Evolutionary conservation across 257 asterid species (phyloP), one percentile per base, ranked within the genome.

Genomic region (Rauvolfia tetraphylla): DNA sequence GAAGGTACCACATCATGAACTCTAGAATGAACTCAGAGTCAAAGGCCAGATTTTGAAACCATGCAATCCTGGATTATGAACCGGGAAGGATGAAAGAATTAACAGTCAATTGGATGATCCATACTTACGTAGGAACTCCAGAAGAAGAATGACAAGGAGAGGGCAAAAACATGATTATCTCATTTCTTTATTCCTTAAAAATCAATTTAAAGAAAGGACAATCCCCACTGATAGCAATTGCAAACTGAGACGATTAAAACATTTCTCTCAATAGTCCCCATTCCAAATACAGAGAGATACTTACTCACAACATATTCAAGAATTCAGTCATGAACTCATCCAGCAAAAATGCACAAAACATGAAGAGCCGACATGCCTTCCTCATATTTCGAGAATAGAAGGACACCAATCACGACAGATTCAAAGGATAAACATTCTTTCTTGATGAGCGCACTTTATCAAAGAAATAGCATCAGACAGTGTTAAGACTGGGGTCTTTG

Each of bases 181-280:
- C 39, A 29, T 11, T 61, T 14, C 23, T 31, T 29, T 44, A 39
- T 67, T 67, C 39, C 72, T 23, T 34, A 3, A 25, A 49, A 25
- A 65, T 65, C 27, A 65, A 65, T 34, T 11, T 3, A 46, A 46
- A 46, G 12, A 27, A 56, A n/a, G n/a, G 31, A 65, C 4, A 1
- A 22, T 34, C 18, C 12, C 39, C 14, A 62, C 18, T 41, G 31
- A 41, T 17, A 15, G 1, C n/a, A 63, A 62, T 17, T 42, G 7
- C 69, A 36, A 34, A 36, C 44, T 13, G 6, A 15, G 54, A 14
- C 54, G 15, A 49, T 13, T 22, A 49, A 3, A n/a, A n/a, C n/a
- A n/a, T n/a, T n/a, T n/a, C n/a, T n/a, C n/a, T n/a, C n/a, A 25
- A 22, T 66, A 62, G 69, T n/a, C 38, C 71, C 78, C 75, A 65